Evolutionary conservation across 495 filamentous ascomycete species (phyloP).

Genomic region (Aspergillus cristatus): DNA sequence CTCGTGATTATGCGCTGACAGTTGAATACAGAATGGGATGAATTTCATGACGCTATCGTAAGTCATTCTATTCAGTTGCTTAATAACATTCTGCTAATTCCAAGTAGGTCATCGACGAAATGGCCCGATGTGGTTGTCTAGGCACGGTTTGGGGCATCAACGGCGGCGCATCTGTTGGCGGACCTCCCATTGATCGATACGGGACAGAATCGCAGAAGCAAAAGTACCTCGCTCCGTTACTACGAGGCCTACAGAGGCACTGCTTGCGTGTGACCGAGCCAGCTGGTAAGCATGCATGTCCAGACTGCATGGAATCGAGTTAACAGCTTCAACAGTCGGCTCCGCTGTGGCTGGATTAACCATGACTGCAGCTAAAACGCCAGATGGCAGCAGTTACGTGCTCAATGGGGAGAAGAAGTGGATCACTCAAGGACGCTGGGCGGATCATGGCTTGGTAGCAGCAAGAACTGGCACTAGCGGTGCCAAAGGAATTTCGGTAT

Average conservation of each 20-base stretch:
- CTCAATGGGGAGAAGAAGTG: slow-evolving; percentile 75
- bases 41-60: slow-evolving; percentile 11
- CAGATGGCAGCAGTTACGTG: slow-evolving; percentile 63
- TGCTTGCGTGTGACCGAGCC: slow-evolving; percentile 10
- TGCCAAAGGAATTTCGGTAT: slow-evolving; percentile 9
- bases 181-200: slow-evolving; percentile 8
- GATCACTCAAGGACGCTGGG: slow-evolving; percentile 65
- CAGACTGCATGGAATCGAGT: neutral
- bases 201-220: slow-evolving; percentile 6
- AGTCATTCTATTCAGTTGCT: too few species aligned
- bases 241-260: slow-evolving; percentile 9
- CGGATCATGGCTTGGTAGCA: slow-evolving; percentile 6
- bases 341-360: slow-evolving; percentile 64
- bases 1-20: neutral
- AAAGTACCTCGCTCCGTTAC: slow-evolving; percentile 7
- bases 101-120: slow-evolving; percentile 11
- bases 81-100: neutral
- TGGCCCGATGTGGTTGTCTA: slow-evolving; percentile 9
- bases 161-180: slow-evolving; percentile 9
- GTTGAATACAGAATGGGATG: slow-evolving; percentile 8
- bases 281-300: slow-evolving; percentile 1
- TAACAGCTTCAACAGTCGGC: slow-evolving; percentile 21
- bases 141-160: slow-evolving; percentile 12
- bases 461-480: slow-evolving; percentile 6
- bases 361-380: slow-evolving; percentile 59